Base-by-base conservation (phyloP, 192 early-diverging fungal species). In the Diversispora epigaea region DNA sequence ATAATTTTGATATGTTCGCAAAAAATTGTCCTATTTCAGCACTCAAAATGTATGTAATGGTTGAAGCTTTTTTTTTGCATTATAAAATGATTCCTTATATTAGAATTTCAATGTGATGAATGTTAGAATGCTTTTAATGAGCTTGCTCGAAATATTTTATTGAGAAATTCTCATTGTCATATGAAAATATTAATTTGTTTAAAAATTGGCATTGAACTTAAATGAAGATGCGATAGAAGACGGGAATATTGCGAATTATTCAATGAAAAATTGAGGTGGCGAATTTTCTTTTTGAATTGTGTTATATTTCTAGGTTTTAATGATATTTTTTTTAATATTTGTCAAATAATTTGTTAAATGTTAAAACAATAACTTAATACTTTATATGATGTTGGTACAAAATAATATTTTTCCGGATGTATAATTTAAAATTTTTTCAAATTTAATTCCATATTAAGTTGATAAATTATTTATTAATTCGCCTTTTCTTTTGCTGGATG, bases 81-180 rank as follows among this genome's bases (percentile, higher is more conserved):
- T 17, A 52, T 17, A 19, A 44, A 47, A 21, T 44, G 45, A 15
- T 65, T 14, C 50, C 25, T 12, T 52, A 39, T 11, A 14, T 21
- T 14, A n/a, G 15, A 57, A 15, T 3, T 15, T 47, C 22, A 62
- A 46, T 10, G 17, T 15, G 45, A 17, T 22, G 45, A 46, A 7
- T 46, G 15, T 43, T 80, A 91, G 91, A 94, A 97, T 77, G 88
- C 90, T 14, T 82, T 96, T 46, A 90, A 93, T 54, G 76, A 95
- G 43, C 76, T 99, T 43, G 95, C 98, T 80, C 97, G 97, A 75
- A 91, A 95, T 11, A 95, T 98, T 46, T 95, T 96, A 73, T 96
- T 94, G 25, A 87, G 96, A 41, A 98, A 96, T 82, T 96, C 94
- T 11, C 93, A 96, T 75, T 86, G 94, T 9, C 89, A 91, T 44